phyloP scores from a whole-genome alignment of 2,329 filamentous ascomycete species.

The Microdochium paspali region DNA sequence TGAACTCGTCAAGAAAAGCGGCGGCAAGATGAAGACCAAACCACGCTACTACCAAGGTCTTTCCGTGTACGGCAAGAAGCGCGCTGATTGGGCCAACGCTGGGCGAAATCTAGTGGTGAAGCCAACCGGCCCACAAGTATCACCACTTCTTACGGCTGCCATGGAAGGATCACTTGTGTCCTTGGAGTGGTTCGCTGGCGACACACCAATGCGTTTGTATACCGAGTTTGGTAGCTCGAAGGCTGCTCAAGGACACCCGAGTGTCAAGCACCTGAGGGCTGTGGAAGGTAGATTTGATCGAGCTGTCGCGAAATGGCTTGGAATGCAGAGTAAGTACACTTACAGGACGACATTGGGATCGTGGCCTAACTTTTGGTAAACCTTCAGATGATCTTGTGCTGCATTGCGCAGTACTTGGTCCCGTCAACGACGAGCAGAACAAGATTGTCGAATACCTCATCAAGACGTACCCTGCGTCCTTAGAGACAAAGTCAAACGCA shows the following conservation, averaged over 20 bases:
- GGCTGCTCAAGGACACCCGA: conserved; percentile 48
- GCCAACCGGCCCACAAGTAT: conserved; percentile 30
- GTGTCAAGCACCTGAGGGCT: conserved; percentile 51
- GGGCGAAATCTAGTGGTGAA: conserved; percentile 36
- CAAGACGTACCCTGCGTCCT: conserved; percentile 45
- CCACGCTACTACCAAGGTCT: conserved; percentile 69
- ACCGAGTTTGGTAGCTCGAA: conserved; percentile 54
- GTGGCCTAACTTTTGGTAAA: conserved; percentile 8
- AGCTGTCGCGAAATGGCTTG: conserved; percentile 53
- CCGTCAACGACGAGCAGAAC: conserved; percentile 28
- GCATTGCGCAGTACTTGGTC: conserved; percentile 52
- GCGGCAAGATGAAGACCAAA: conserved; percentile 52
- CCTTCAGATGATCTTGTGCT: conserved; percentile 49
- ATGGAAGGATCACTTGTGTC: conserved; percentile 49
- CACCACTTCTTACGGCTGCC: conserved; percentile 54
- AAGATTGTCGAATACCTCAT: conserved; percentile 58
- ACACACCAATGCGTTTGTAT: conserved; percentile 59
- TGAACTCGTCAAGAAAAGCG: conserved; percentile 54
- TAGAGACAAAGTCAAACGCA: conserved; percentile 51
- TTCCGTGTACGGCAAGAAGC: conserved; percentile 44
- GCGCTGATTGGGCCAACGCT: conserved; percentile 63
- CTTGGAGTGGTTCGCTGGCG: conserved; percentile 70
- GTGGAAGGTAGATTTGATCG: conserved; percentile 54
- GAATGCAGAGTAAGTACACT: conserved; percentile 42
- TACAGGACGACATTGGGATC: background rate